A percentile compares a stretch with the other conserved stretches of the same genome.
Evolutionary conservation across 305 asterid genomes (phyloP).

Genomic region (Rubia occidens): DNA sequence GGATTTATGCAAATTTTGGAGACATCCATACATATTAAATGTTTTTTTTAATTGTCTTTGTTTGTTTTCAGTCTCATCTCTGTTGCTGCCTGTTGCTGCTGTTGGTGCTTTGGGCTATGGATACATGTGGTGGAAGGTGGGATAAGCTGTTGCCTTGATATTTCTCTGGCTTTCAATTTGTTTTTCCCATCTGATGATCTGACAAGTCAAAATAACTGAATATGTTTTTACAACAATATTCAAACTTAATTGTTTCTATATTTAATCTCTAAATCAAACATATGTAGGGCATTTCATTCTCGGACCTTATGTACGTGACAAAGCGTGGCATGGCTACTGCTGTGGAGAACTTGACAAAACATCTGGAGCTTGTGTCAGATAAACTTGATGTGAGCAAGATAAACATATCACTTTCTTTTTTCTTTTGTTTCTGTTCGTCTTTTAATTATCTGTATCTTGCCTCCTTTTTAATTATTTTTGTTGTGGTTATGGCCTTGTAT

Average conservation of each 20-base stretch:
- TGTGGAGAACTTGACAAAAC: slow-evolving; percentile 66
- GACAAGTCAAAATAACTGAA: not conserved
- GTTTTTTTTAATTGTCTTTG: slow-evolving; percentile 9
- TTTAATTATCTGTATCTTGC: not conserved
- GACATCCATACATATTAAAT: not conserved
- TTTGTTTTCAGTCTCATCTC: slow-evolving; percentile 40
- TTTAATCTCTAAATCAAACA: not conserved
- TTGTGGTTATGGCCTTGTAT: too few relatives aligned
- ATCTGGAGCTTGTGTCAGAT: slow-evolving; percentile 67
- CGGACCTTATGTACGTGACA: slow-evolving; percentile 87
- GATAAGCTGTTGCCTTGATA: slow-evolving; percentile 6
- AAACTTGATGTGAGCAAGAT: slow-evolving; percentile 65
- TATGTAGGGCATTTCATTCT: slow-evolving; percentile 63
- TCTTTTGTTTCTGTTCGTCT: not conserved
- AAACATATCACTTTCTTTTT: not conserved
- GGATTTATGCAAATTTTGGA: not conserved
- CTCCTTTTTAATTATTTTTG: not conserved
- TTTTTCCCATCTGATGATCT: not conserved
- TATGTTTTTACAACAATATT: not conserved
- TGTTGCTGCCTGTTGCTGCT: slow-evolving; percentile 63
- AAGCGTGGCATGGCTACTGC: slow-evolving; percentile 69
- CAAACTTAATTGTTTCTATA: not conserved
- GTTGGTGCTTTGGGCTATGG: slow-evolving; percentile 82
- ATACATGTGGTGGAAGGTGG: slow-evolving; percentile 97
- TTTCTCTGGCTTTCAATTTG: not conserved